Evolutionary conservation across 2,329 filamentous ascomycete genomes (phyloP).

Genomic region (Cercospora citrullina): DNA sequence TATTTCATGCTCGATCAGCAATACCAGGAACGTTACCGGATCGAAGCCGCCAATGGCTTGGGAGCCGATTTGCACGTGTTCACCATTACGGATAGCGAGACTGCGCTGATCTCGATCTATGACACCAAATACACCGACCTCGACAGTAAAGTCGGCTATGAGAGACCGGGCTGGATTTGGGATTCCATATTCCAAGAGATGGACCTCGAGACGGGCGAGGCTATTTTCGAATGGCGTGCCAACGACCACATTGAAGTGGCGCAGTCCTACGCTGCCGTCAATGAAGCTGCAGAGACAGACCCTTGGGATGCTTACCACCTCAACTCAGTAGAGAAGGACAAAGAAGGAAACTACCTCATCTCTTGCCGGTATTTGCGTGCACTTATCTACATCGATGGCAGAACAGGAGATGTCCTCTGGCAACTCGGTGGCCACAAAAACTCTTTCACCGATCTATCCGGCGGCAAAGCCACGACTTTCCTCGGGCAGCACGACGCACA

Average conservation of each 20-base stretch:
- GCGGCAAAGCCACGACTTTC: constrained; percentile 37
- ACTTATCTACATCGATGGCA: constrained; percentile 51
- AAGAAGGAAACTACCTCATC: constrained; percentile 55
- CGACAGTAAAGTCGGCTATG: constrained; percentile 31
- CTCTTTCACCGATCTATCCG: constrained; percentile 33
- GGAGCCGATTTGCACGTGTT: constrained; percentile 46
- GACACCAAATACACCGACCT: constrained; percentile 28
- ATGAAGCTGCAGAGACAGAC: constrained; percentile 44
- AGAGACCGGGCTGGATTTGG: constrained; percentile 37
- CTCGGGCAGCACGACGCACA: constrained; percentile 56
- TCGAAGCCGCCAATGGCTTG: constrained; percentile 42
- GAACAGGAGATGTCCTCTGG: constrained; percentile 54
- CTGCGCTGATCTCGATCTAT: constrained; percentile 47
- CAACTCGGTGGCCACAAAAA: constrained; percentile 44
- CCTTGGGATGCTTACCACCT: constrained; percentile 59
- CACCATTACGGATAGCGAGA: constrained; percentile 43
- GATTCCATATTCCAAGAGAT: constrained; percentile 41
- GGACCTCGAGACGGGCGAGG: constrained; percentile 54
- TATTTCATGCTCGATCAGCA: constrained; percentile 47
- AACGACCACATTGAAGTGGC: constrained; percentile 54
- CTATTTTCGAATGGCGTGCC: constrained; percentile 60
- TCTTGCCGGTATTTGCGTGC: constrained; percentile 54
- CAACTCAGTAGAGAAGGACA: constrained; percentile 57
- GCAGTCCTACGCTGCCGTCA: constrained; percentile 42
- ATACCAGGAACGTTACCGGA: constrained; percentile 39